phyloP scores from a whole-genome alignment of 1,139 yeast genomes.

The Suhomyces coccinellae region DNA sequence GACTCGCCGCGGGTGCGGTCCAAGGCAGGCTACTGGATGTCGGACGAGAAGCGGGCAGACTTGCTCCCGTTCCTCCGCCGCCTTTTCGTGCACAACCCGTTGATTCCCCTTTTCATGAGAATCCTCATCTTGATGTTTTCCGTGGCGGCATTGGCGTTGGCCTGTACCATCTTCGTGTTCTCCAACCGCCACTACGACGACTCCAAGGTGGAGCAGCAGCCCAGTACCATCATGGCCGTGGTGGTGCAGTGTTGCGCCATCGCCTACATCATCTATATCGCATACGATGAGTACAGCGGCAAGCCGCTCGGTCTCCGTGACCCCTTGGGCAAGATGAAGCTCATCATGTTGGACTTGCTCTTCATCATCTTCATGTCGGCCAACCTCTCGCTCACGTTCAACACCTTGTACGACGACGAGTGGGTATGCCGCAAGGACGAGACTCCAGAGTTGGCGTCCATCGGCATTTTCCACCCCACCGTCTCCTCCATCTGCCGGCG shows the following conservation, averaged over 20 bases:
- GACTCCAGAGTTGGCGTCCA: constrained; percentile 25
- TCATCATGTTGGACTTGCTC: constrained; percentile 73
- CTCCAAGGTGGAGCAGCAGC: constrained; percentile 64
- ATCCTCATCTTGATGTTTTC: constrained; percentile 64
- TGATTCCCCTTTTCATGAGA: constrained; percentile 76
- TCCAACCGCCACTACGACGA: constrained; percentile 44
- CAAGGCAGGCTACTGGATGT: constrained; percentile 68
- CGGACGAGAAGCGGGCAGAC: constrained; percentile 60
- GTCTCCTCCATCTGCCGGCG: constrained; percentile 64
- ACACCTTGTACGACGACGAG: constrained; percentile 72
- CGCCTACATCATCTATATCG: constrained; percentile 74
- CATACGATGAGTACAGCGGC: constrained; percentile 88
- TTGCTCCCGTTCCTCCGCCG: constrained; percentile 54
- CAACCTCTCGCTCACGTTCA: constrained; percentile 79
- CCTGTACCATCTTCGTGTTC: constrained; percentile 59
- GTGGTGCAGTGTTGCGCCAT: constrained; percentile 80
- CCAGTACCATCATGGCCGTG: constrained; percentile 91
- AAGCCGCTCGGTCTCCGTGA: constrained; percentile 87
- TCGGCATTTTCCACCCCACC: constrained; percentile 28
- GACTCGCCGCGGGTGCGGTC: constrained; percentile 44
- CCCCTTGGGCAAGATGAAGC: constrained; percentile 77
- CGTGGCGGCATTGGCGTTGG: constrained; percentile 63
- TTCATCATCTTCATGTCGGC: constrained; percentile 95
- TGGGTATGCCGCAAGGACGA: constrained; percentile 68
- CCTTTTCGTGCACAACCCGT: constrained; percentile 70